Evolutionary conservation across 768 basidiomycete genomes (phyloP).

Genomic region (Nevesoporus exiguus): DNA sequence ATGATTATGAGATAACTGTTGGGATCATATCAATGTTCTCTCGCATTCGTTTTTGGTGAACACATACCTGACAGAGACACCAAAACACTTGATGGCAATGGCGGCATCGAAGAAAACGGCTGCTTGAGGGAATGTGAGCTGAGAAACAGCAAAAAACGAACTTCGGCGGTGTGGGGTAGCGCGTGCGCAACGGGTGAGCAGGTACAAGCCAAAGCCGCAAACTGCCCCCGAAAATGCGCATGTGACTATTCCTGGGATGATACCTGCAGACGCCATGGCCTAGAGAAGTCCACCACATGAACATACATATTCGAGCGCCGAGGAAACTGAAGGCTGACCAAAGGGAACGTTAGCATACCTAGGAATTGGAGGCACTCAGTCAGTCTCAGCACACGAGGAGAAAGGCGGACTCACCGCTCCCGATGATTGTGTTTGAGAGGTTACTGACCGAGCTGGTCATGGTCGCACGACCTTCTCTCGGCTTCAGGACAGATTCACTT

Average conservation of each 20-base stretch:
- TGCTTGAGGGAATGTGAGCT: conserved; percentile 85
- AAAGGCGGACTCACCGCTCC: conserved; percentile 59
- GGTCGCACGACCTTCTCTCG: conserved; percentile 63
- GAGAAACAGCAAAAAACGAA: conserved; percentile 80
- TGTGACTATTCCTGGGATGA: conserved; percentile 87
- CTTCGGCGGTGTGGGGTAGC: conserved; percentile 68
- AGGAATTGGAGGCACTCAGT: not conserved
- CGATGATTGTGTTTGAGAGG: conserved; percentile 87
- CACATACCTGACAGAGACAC: conserved; percentile 83
- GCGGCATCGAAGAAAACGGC: conserved; percentile 90
- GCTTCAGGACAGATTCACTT: conserved; percentile 25
- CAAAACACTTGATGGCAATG: conserved; percentile 95
- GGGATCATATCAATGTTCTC: not conserved
- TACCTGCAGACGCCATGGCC: conserved; percentile 88
- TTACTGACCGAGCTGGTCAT: conserved; percentile 72
- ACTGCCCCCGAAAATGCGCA: conserved; percentile 77
- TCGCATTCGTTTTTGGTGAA: not conserved
- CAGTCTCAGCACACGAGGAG: not conserved
- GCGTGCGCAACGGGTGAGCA: conserved; percentile 81
- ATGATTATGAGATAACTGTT: conserved; percentile 84
- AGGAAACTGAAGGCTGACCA: conserved; percentile 43
- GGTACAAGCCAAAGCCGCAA: conserved; percentile 83
- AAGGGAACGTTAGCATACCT: conserved; percentile 89
- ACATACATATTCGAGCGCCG: not conserved
- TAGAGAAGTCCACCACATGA: conserved; percentile 27